Evolutionary conservation across 225 moss, liverwort and hornwort species (phyloP).

Genomic region (Sphagnum tenellum): DNA sequence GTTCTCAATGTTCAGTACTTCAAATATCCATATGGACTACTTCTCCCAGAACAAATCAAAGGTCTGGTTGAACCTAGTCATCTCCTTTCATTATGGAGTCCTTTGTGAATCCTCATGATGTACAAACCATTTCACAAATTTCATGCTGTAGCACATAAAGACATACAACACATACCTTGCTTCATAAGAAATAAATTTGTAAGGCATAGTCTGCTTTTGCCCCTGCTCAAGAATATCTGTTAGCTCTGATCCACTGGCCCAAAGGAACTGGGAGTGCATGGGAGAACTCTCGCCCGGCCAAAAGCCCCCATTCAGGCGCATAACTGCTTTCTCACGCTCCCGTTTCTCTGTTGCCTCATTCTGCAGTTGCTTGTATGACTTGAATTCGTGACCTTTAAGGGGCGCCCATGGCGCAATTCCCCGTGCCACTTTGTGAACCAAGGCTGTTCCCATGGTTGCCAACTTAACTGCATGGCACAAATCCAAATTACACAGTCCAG

Average conservation of each 20-base stretch:
- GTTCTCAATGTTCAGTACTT: too few relatives aligned
- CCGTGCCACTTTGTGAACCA: slow-evolving; percentile 77
- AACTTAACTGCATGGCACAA: slow-evolving; percentile 52
- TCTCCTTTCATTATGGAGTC: too few relatives aligned
- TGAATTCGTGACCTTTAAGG: slow-evolving; percentile 76
- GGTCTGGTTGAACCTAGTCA: too few relatives aligned
- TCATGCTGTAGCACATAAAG: neutral
- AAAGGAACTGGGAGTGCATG: slow-evolving; percentile 72
- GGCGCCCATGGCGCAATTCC: slow-evolving; percentile 82
- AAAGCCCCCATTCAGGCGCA: slow-evolving; percentile 57
- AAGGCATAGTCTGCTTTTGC: slow-evolving; percentile 40
- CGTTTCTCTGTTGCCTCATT: slow-evolving; percentile 85
- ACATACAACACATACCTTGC: slow-evolving; percentile 22
- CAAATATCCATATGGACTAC: too few relatives aligned
- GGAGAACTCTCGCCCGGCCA: slow-evolving; percentile 96
- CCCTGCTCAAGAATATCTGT: slow-evolving; percentile 64
- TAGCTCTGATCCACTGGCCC: slow-evolving; percentile 91
- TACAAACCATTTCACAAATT: too few relatives aligned
- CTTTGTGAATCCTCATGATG: too few relatives aligned
- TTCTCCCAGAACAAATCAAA: too few relatives aligned
- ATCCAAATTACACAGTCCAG: too few relatives aligned
- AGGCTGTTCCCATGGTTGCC: slow-evolving; percentile 62
- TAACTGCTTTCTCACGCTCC: slow-evolving; percentile 86
- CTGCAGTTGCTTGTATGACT: slow-evolving; percentile 88
- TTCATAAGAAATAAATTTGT: slow-evolving; percentile 86